These are phyloP conservation scores for Cucurbita moschata DNA, from an alignment of 306 rosid genomes.

Conservation along the genomic window DNA sequence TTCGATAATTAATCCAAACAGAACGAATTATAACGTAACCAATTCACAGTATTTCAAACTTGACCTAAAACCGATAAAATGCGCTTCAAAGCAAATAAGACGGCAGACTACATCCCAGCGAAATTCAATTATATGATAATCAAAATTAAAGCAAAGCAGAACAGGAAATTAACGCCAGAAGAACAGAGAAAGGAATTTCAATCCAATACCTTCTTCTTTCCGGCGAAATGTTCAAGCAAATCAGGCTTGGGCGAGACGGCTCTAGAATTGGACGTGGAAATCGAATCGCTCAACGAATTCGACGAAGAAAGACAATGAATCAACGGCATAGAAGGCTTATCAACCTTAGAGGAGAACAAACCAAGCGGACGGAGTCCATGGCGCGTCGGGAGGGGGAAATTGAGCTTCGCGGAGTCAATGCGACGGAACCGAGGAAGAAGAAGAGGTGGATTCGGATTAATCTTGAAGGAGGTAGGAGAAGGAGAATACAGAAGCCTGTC, in stretches of 20 bases:
- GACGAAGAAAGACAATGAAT: conserved; percentile 14
- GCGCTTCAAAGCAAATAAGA: not conserved
- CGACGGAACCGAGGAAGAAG: conserved; percentile 18
- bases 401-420: conserved; percentile 24
- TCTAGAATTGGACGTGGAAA: conserved; percentile 10
- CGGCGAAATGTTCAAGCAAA: conserved; percentile 27
- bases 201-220: conserved; percentile 37
- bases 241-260: conserved; percentile 16
- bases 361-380: conserved; percentile 10
- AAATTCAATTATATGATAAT: not conserved
- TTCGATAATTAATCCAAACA: not conserved
- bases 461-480: conserved; percentile 28
- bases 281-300: conserved; percentile 10
- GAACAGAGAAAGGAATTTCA: not conserved
- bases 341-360: conserved; percentile 24
- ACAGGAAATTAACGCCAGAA: not conserved
- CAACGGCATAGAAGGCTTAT: conserved; percentile 22
- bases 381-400: conserved; percentile 13
- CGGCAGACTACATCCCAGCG: not conserved
- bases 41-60: not conserved
- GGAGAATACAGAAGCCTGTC: conserved; percentile 77
- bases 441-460: conserved; percentile 13
- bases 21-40: not conserved
- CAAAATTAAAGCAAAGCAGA: not conserved
- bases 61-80: not conserved